Conservation (phyloP, 257 asterid genomes). For the Solanum etuberosum region DNA sequence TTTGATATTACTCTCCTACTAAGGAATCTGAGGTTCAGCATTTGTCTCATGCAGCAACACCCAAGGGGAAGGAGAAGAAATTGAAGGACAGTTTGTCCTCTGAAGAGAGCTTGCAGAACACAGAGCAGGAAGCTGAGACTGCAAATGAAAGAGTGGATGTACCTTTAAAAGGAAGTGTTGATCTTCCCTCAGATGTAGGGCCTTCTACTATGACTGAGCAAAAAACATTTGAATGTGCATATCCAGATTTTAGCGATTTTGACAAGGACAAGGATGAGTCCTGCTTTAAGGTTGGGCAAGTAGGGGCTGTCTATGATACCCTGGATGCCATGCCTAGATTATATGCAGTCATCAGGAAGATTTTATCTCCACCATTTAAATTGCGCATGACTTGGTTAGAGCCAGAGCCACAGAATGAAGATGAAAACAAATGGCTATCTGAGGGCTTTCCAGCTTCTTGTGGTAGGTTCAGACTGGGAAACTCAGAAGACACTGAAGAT, state of each 20-base stretch:
- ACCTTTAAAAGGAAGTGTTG: not conserved
- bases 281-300: slow-evolving; percentile 31
- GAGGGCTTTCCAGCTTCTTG: slow-evolving; percentile 43
- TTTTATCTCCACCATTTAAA: slow-evolving; percentile 16
- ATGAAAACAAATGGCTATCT: slow-evolving; percentile 30
- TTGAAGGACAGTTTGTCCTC: no score
- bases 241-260: slow-evolving; percentile 38
- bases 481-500: slow-evolving; percentile 16
- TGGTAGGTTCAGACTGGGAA: slow-evolving; percentile 40
- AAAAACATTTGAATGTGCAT: slow-evolving; percentile 17
- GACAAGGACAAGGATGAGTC: slow-evolving; percentile 19
- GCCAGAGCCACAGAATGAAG: slow-evolving; percentile 23
- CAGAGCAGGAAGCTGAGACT: no score
- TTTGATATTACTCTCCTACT: not conserved
- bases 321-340: slow-evolving; percentile 61
- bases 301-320: slow-evolving; percentile 55
- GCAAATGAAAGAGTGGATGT: no score
- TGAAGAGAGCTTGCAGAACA: no score
- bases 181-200: not conserved
- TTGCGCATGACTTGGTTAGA: slow-evolving; percentile 50
- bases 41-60: not conserved
- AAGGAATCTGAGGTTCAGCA: not conserved
- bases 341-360: slow-evolving; percentile 29
- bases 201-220: not conserved
- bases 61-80: no score